Conservation (phyloP, 345 rosid genomes). For the Turnera subulata region DNA sequence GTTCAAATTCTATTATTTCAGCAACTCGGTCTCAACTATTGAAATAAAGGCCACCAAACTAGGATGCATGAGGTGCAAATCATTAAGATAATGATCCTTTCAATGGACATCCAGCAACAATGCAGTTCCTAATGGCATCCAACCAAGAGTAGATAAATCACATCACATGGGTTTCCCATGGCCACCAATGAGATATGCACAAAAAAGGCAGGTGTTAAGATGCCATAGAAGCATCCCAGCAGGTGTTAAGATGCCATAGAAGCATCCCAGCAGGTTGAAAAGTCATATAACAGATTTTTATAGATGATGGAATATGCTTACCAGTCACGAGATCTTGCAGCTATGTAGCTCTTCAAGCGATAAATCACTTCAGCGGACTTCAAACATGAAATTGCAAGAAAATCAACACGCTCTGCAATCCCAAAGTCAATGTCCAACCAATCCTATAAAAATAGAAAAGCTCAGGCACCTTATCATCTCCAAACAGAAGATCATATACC, state of each 20-base stretch:
- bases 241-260: too few relatives aligned
- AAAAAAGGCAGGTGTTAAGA: too few relatives aligned
- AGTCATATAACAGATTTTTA: neutral
- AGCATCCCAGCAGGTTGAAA: too few relatives aligned
- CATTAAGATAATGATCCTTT: too few relatives aligned
- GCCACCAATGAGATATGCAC: too few relatives aligned
- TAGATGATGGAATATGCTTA: conserved; percentile 25
- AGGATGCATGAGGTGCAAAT: too few relatives aligned
- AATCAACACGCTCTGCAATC: conserved; percentile 94
- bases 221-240: too few relatives aligned
- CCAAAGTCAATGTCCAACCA: conserved; percentile 99
- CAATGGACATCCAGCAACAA: too few relatives aligned
- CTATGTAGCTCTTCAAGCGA: conserved; percentile 93
- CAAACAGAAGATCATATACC: neutral
- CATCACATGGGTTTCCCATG: too few relatives aligned
- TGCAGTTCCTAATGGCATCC: too few relatives aligned
- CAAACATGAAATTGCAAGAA: conserved; percentile 95
- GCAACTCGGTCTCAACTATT: neutral
- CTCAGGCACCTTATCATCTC: conserved; percentile 17
- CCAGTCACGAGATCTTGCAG: conserved; percentile 79
- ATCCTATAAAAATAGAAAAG: conserved; percentile 50
- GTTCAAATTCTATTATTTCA: neutral
- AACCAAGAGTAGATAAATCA: too few relatives aligned
- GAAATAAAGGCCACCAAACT: too few relatives aligned
- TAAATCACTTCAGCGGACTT: conserved; percentile 98